phyloP scores from a whole-genome alignment of 176 grass and related monocot genomes.

The Aegilops sharonensis region DNA sequence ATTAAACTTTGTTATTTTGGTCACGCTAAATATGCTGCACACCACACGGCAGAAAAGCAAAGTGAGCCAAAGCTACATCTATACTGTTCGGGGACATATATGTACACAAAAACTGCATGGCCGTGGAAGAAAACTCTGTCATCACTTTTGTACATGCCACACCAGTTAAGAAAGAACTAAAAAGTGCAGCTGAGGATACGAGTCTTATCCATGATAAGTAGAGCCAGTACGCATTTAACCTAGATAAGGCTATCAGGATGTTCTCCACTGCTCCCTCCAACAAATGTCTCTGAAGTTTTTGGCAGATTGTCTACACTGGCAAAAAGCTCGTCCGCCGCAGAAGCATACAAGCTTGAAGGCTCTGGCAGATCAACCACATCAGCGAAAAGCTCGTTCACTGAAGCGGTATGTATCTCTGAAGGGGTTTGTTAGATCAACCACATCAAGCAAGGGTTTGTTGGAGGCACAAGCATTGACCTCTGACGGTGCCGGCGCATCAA shows the following conservation, averaged over 20 bases:
- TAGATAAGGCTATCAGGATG: slow-evolving; percentile 47
- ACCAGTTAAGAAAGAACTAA: slow-evolving; percentile 10
- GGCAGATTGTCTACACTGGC: background rate
- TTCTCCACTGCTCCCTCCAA: slow-evolving; percentile 31
- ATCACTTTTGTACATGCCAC: slow-evolving; percentile 28
- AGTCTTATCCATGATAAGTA: background rate
- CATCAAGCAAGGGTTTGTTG: slow-evolving; percentile 34
- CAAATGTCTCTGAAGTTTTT: slow-evolving; percentile 11
- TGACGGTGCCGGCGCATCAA: background rate
- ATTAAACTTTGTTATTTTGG: background rate
- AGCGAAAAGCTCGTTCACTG: background rate
- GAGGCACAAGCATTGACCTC: background rate
- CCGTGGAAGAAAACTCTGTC: background rate
- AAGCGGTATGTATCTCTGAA: background rate
- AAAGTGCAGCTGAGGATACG: slow-evolving; percentile 13
- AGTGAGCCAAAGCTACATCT: background rate
- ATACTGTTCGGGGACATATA: background rate
- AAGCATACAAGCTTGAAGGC: slow-evolving; percentile 17
- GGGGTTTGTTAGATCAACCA: slow-evolving; percentile 13
- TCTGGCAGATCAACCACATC: slow-evolving; percentile 8
- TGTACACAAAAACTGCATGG: slow-evolving; percentile 23
- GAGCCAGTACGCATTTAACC: background rate
- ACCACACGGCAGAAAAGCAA: background rate
- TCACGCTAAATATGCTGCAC: background rate
- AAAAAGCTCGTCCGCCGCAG: background rate